Conservation (phyloP, 352 stramenopile genomes). For the Aphanomyces euteiches region DNA sequence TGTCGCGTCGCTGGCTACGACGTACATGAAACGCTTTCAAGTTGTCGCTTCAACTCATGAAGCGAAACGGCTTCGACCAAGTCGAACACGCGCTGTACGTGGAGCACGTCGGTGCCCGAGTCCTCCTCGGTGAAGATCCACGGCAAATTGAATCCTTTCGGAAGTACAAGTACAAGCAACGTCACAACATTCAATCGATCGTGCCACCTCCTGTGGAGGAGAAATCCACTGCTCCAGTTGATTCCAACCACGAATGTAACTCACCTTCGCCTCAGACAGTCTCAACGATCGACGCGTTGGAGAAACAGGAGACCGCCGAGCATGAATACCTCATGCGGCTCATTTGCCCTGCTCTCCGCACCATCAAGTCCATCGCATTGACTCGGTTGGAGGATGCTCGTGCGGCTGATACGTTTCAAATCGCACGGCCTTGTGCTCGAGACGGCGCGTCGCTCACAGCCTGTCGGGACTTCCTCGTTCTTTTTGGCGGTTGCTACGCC, state of each 20-base stretch:
- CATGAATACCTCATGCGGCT: slow-evolving; percentile 29
- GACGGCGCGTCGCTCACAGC: slow-evolving; percentile 21
- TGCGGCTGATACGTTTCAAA: not conserved
- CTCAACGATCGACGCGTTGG: too few species aligned
- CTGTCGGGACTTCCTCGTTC: slow-evolving; percentile 13
- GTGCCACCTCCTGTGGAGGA: too few species aligned
- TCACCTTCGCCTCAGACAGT: too few species aligned
- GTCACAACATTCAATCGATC: not conserved
- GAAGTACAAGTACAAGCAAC: slow-evolving; percentile 25
- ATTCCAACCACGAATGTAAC: too few species aligned
- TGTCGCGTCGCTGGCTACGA: too few species aligned
- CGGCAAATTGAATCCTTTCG: slow-evolving; percentile 12
- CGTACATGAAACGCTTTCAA: too few species aligned
- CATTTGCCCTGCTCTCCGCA: slow-evolving; percentile 18
- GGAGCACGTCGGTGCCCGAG: not conserved
- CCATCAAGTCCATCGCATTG: not conserved
- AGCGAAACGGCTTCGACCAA: slow-evolving; percentile 16
- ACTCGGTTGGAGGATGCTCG: not conserved
- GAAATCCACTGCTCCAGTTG: too few species aligned
- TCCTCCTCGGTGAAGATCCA: not conserved
- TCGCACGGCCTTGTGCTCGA: slow-evolving; percentile 20
- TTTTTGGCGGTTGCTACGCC: slow-evolving; percentile 20
- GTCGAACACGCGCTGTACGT: slow-evolving; percentile 25
- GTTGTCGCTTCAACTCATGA: not conserved
- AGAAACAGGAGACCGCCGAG: not conserved